Conservation (phyloP, 208 protist species). For the Herpetomonas samuelpessoai region DNA sequence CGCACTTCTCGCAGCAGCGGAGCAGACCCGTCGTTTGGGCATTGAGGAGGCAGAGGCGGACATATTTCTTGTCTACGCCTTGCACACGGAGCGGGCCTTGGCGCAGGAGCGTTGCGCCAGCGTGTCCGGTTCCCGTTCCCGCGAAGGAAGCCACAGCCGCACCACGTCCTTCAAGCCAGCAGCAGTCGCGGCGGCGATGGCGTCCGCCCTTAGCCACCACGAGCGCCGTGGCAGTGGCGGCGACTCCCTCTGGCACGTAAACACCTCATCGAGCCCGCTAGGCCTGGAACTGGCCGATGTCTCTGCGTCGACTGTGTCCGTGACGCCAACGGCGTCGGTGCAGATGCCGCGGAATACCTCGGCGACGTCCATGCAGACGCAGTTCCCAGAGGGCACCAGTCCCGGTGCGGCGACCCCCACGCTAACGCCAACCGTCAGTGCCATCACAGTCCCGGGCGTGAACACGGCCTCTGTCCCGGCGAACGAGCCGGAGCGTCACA, state of each 20-base stretch:
- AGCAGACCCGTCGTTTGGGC: not conserved
- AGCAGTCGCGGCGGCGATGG: not conserved
- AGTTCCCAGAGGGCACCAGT: too few species aligned
- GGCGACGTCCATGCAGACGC: too few species aligned
- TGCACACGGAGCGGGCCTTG: not conserved
- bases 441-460: too few species aligned
- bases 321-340: too few species aligned
- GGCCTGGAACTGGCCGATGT: not conserved
- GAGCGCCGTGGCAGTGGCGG: not conserved
- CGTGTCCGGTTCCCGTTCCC: not conserved
- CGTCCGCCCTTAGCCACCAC: not conserved
- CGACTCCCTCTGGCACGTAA: not conserved
- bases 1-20: not conserved
- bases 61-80: not conserved
- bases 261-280: too few species aligned
- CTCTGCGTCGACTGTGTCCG: not conserved
- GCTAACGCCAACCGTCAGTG: too few species aligned
- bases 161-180: constrained; percentile 4
- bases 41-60: not conserved
- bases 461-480: too few species aligned
- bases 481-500: too few species aligned
- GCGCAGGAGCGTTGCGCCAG: not conserved
- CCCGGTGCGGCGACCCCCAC: too few species aligned
- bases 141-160: not conserved
- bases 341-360: too few species aligned